Evolutionary conservation across 1,139 yeast genomes (phyloP), one percentile per base, ranked within the genome.

Genomic region (Pneumocystis jirovecii): DNA sequence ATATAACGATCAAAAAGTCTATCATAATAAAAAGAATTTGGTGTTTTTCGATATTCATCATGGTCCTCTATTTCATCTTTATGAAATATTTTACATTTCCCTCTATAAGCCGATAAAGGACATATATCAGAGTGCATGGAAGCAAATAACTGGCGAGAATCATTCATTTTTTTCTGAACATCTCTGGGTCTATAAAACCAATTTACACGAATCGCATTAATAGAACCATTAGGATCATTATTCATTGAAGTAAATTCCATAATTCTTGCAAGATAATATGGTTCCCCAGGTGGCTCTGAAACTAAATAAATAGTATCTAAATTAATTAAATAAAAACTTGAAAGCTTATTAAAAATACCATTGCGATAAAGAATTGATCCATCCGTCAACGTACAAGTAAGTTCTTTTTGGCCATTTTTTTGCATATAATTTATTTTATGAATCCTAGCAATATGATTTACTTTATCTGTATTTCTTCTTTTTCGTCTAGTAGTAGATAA

Each of bases 241-340:
- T 63, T 64, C 35, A 34, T 57, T 63, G 63, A 56, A 19, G 81
- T 83, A 73, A 90, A 89, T 35, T 91, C 95, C 81, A 89, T 82
- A 63, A 93, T 81, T 65, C 95, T 79, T 0, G 96, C 97, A 62
- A 93, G 83, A 72, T 89, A 90, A 76, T 88, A 91, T 0, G 97
- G 97, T 71, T 91, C 97, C 0, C 96, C 95, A 0, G 96, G 93
- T 0, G 97, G 97, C 73, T 89, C 97, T 69, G 95, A 85, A 35
- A 90, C 81, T 83, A 93, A 85, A 73, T 88, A 91, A 5, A 91
- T 86, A 69, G 81, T 85, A 66, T 91, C 96, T 74, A 60, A 60
- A 42, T 25, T 39, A 60, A 10, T 25, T 60, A 29, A 42, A 39
- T 19, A 21, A 60, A 21, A 60, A 39, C 10, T 7, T 8, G 5